Base-by-base conservation (phyloP, 257 asterid genomes). In the Ocimum tenuiflorum region DNA sequence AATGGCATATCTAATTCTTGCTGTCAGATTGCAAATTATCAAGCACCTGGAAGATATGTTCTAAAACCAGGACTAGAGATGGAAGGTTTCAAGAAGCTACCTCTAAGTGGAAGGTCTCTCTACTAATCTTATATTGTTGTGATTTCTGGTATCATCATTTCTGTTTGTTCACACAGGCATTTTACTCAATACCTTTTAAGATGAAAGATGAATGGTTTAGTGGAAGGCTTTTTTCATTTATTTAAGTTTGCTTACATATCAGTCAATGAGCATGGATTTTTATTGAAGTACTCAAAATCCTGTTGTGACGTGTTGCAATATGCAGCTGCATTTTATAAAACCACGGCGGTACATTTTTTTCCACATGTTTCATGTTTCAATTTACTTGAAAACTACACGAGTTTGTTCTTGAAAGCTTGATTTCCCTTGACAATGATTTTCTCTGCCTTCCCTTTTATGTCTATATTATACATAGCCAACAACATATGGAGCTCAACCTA, bases 41-140 rank as follows among this genome's bases (percentile, higher is more conserved):
- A 80, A 81, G 81, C 95, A 63, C 91, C 96, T 53, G 99, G 95
- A 73, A 88, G 83, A 81, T 94, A 94, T 77, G 63, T 83, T 79
- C 65, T 94, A 73, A 94, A 88, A 73, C 83, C 85, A 15, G 97
- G 77, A 75, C 73, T 71, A 63, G 95, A 89, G 67, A 77, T 67
- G 62, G 95, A 80, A 64, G 67, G 69, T 81, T 74, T 51, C 47
- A 86, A 74, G 80, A 85, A 86, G 82, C 83, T 70, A 67, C 74
- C 85, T 54, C 89, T 79, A 73, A 79, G 73, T 82, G 91, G 79
- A 85, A 90, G 97, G 99, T 94, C 50, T 67, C 72, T 58, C 48
- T 67, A 39, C 38, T 39, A 60, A 33, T 60, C 74, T 68, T 50
- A 53, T 65, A 50, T 57, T 62, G 22, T 43, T 31, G 17, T 31